A percentile compares a stretch with the other conserved stretches of the same genome.
phyloP scores from a whole-genome alignment of 108 stramenopile species.

The Licmophora abbreviata region DNA sequence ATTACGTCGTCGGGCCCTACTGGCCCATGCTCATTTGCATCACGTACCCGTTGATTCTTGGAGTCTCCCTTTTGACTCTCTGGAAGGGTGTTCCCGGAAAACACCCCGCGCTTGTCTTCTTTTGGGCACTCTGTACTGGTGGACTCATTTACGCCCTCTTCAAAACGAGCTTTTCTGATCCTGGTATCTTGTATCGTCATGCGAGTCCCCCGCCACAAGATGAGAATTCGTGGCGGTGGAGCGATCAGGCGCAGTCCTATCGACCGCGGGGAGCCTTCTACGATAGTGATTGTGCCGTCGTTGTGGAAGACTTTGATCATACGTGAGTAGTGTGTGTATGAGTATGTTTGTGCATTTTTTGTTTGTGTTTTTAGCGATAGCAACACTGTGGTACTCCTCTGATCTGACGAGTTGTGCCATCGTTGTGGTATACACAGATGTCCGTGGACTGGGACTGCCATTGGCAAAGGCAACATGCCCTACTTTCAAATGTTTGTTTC shows the following conservation, averaged over 20 bases:
- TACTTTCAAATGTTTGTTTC: constrained; percentile 66
- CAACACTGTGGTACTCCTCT: not conserved
- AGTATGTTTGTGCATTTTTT: not conserved
- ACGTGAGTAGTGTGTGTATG: constrained; percentile 43
- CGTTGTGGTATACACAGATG: constrained; percentile 13
- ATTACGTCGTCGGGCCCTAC: constrained; percentile 77
- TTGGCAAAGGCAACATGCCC: constrained; percentile 71
- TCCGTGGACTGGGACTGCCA: constrained; percentile 68
- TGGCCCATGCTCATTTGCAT: constrained; percentile 89
- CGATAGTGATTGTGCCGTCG: constrained; percentile 76
- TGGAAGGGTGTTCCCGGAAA: constrained; percentile 24
- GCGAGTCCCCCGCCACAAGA: constrained; percentile 12
- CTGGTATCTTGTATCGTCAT: constrained; percentile 46
- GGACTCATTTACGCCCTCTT: constrained; percentile 29
- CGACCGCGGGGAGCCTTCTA: constrained; percentile 69
- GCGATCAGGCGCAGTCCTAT: constrained; percentile 76
- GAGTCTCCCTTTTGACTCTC: constrained; percentile 31
- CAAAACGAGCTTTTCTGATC: constrained; percentile 47
- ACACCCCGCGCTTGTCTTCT: constrained; percentile 21
- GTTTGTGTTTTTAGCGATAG: not conserved
- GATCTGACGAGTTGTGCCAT: not conserved
- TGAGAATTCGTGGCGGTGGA: constrained; percentile 57
- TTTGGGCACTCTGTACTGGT: constrained; percentile 35
- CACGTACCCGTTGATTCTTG: constrained; percentile 83
- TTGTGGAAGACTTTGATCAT: constrained; percentile 88